These are phyloP conservation scores for Botryobasidium botryosum DNA, from an alignment of 768 basidiomycete genomes.

Conservation along the genomic window DNA sequence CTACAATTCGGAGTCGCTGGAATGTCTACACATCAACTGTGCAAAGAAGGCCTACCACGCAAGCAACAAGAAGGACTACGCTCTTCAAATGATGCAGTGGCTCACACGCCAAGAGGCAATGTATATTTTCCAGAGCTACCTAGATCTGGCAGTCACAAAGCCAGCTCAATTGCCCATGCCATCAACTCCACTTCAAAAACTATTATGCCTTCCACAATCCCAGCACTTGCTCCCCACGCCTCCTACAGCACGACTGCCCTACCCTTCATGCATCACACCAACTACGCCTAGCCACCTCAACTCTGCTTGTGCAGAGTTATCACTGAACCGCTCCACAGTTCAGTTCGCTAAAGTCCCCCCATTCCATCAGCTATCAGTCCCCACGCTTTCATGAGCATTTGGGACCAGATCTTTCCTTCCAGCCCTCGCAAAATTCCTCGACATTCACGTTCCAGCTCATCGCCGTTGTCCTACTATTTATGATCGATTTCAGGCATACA, in stretches of 20 bases:
- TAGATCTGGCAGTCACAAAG: background rate
- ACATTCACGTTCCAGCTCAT: too few species aligned
- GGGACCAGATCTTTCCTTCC: background rate
- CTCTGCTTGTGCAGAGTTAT: too few species aligned
- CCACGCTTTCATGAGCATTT: background rate
- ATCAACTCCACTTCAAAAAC: too few species aligned
- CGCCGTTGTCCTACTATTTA: background rate
- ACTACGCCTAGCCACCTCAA: too few species aligned
- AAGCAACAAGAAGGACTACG: slow-evolving; percentile 19
- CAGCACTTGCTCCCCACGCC: too few species aligned
- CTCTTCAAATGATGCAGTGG: slow-evolving; percentile 3
- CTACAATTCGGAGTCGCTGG: slow-evolving; percentile 22
- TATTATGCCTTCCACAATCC: too few species aligned
- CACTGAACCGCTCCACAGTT: too few species aligned
- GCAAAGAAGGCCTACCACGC: slow-evolving; percentile 20
- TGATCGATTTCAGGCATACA: background rate
- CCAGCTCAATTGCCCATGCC: too few species aligned
- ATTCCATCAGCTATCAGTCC: background rate
- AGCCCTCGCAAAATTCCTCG: background rate
- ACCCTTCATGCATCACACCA: too few species aligned
- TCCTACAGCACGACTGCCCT: too few species aligned
- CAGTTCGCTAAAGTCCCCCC: too few species aligned
- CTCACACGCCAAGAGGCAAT: slow-evolving; percentile 2
- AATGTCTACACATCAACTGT: too few species aligned
- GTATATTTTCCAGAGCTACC: background rate